Conservation (phyloP, 257 asterid genomes). For the Plectranthus barbatus region DNA sequence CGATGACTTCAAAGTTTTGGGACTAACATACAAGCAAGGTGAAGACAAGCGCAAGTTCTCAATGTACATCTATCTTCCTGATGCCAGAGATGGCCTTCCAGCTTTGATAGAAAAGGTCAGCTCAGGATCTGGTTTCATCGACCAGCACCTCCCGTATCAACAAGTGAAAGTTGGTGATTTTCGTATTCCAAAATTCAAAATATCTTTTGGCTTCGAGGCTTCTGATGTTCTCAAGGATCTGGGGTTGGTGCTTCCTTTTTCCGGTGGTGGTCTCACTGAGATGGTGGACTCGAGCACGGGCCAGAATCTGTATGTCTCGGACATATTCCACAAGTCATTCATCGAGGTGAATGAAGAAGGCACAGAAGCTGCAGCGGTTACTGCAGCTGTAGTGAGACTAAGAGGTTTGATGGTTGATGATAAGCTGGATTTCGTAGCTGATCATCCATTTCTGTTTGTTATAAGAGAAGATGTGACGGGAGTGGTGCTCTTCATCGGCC, state of each 20-base stretch:
- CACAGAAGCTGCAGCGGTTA: slow-evolving; percentile 52
- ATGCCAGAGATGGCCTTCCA: slow-evolving; percentile 31
- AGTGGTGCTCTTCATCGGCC: slow-evolving; percentile 40
- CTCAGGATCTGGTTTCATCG: slow-evolving; percentile 26
- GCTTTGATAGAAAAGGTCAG: slow-evolving; percentile 25
- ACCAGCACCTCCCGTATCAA: slow-evolving; percentile 26
- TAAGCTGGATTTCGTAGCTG: slow-evolving; percentile 41
- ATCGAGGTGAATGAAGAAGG: slow-evolving; percentile 61
- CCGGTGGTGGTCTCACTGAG: slow-evolving; percentile 30
- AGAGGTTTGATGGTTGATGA: slow-evolving; percentile 1
- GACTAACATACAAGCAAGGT: slow-evolving; percentile 37
- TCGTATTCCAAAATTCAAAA: slow-evolving; percentile 39
- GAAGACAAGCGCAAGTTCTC: slow-evolving; percentile 38
- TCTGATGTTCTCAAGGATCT: slow-evolving; percentile 26
- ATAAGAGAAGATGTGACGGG: slow-evolving; percentile 43
- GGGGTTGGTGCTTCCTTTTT: slow-evolving; percentile 30
- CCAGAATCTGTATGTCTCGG: slow-evolving; percentile 23
- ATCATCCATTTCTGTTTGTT: slow-evolving; percentile 44
- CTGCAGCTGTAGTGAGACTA: slow-evolving; percentile 23
- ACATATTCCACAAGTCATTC: slow-evolving; percentile 39
- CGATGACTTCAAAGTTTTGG: slow-evolving; percentile 38
- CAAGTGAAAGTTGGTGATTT: slow-evolving; percentile 23
- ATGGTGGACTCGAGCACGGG: slow-evolving; percentile 30
- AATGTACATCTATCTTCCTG: slow-evolving; percentile 42
- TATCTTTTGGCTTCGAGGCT: slow-evolving; percentile 30